Percentiles rank a stretch among this genome's conserved stretches.
phyloP scores from a whole-genome alignment of 768 basidiomycete species.

The Sarcodon sp. region DNA sequence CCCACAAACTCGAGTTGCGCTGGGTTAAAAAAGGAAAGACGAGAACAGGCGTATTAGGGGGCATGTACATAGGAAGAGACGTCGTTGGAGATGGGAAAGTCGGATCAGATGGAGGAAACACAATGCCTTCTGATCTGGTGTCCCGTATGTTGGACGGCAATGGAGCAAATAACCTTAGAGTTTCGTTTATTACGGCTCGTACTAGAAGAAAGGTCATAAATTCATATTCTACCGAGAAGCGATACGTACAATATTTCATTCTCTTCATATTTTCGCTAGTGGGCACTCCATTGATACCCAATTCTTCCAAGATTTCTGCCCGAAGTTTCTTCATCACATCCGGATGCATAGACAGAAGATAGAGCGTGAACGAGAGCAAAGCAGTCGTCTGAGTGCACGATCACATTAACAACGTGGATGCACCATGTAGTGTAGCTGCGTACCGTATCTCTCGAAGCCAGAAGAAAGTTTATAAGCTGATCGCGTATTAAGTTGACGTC shows the following conservation, averaged over 20 bases:
- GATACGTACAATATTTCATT: constrained; percentile 50
- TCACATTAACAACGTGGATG: neutral
- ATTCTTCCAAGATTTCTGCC: constrained; percentile 44
- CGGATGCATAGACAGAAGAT: constrained; percentile 57
- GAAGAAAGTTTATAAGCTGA: constrained; percentile 63
- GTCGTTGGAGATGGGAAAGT: constrained; percentile 22
- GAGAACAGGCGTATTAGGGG: constrained; percentile 40
- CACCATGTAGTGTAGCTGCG: constrained; percentile 9
- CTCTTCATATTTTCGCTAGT: constrained; percentile 43
- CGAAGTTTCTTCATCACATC: constrained; percentile 40
- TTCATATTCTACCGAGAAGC: neutral
- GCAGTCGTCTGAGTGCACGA: constrained; percentile 41
- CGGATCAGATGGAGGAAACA: constrained; percentile 37
- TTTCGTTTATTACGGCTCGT: constrained; percentile 71
- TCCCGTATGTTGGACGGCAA: constrained; percentile 65
- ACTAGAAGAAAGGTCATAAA: constrained; percentile 21
- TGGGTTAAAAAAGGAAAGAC: constrained; percentile 55
- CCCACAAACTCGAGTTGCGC: constrained; percentile 58
- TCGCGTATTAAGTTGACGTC: constrained; percentile 59
- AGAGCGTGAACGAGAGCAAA: constrained; percentile 54
- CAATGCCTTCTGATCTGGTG: constrained; percentile 31
- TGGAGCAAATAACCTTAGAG: constrained; percentile 66
- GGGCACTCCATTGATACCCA: constrained; percentile 33
- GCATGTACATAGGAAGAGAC: constrained; percentile 41
- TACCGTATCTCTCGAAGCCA: constrained; percentile 72